Conservation (phyloP, 345 rosid genomes). For the Murraya paniculata region DNA sequence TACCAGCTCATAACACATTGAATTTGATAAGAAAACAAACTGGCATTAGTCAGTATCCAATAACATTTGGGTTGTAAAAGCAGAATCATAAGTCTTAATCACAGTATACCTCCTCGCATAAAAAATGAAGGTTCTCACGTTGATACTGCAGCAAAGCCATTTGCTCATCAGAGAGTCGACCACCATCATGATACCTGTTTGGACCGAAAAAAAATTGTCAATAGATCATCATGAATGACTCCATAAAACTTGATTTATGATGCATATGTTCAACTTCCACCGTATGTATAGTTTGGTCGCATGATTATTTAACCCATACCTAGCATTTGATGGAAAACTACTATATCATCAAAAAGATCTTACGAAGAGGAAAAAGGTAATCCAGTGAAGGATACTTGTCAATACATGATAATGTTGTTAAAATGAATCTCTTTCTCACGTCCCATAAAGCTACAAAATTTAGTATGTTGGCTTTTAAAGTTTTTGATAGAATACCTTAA, state of each 20-base stretch:
- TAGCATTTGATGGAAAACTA: background rate
- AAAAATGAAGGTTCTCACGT: constrained; percentile 93
- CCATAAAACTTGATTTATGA: background rate
- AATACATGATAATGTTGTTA: background rate
- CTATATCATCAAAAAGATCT: background rate
- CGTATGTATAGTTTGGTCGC: background rate
- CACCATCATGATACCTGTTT: constrained; percentile 78
- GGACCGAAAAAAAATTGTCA: constrained; percentile 13
- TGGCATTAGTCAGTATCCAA: background rate
- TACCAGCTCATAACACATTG: background rate
- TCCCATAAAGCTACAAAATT: background rate
- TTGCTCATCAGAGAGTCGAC: constrained; percentile 94
- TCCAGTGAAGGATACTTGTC: background rate
- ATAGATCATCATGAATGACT: background rate
- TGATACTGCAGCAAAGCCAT: constrained; percentile 95
- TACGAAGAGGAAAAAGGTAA: background rate
- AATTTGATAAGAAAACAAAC: constrained; percentile 6
- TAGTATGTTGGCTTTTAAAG: background rate
- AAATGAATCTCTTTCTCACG: background rate
- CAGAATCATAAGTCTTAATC: background rate
- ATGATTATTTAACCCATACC: background rate
- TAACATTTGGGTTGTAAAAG: background rate
- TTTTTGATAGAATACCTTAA: constrained; percentile 49
- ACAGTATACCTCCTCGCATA: constrained; percentile 79
- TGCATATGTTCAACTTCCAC: background rate